Evolutionary conservation across 306 rosid genomes (phyloP), one percentile per base, ranked within the genome.

Genomic region (Lathyrus aphaca): DNA sequence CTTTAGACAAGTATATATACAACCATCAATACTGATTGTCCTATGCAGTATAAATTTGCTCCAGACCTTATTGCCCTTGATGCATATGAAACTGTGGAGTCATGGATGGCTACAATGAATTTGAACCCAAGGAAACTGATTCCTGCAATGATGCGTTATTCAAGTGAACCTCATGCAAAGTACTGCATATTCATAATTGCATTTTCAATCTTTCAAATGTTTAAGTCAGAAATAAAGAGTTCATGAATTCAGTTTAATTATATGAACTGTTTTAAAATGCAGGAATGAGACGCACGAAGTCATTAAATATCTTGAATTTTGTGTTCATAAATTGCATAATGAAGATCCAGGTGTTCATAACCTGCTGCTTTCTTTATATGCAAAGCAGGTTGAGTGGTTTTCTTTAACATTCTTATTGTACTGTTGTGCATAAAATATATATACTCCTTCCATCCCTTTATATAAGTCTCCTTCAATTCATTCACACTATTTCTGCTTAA

Each of bases 131-230:
- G 98, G 87, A 94, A 94, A 82, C 82, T 94, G 70, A 86, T 94
- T 89, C 98, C 98, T 58, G 98, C 98, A 74, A 94, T 94, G 98
- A 94, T 94, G 97, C 96, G 97, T 48, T 94, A 94, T 79, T 94
- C 97, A 51, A 89, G 96, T 72, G 98, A 94, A 85, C 97, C 97
- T 45, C 97, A 91, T 87, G 98, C 98, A 63, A 94, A 88, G 98
- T 90, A 86, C 82, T 69, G 30, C 77, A 51, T 40, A 50, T 60
- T 75, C 56, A 62, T 45, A 56, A 48, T 16, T 75, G 5, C 62
- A 62, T 66, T 77, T 80, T 77, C 72, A 74, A 37, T 64, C 54
- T 43, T 68, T 40, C 75, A 55, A 74, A 35, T 68, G 42, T 54
- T 74, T 54, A 42, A 35, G 32, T 65, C 21, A 61, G 69, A 70